Conservation (phyloP, 2,329 filamentous ascomycete species). For the Penicillium sp. region DNA sequence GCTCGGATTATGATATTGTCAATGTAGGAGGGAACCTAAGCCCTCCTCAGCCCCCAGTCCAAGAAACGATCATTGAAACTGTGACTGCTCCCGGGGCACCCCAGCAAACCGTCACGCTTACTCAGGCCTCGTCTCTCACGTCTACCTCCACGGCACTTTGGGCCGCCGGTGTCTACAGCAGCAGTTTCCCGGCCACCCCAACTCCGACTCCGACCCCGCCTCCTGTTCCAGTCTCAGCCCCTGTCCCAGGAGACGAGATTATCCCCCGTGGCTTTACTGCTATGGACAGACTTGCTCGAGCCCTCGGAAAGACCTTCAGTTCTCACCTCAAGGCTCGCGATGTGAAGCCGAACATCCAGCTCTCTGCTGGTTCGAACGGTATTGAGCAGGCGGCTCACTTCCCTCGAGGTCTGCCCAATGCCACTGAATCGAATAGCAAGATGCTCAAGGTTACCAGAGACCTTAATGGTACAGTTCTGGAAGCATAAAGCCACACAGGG, state of each 20-base stretch:
- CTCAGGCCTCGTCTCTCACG: constrained; percentile 26
- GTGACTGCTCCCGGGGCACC: constrained; percentile 22
- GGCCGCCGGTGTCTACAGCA: background rate
- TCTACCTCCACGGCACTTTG: constrained; percentile 29
- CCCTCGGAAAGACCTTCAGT: constrained; percentile 11
- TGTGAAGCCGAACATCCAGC: background rate
- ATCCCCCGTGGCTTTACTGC: background rate
- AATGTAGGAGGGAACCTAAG: constrained; percentile 35
- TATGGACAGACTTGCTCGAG: constrained; percentile 15
- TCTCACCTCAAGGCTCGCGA: background rate
- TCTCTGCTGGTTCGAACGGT: constrained; percentile 10
- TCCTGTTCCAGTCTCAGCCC: background rate
- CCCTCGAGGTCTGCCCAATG: constrained; percentile 18
- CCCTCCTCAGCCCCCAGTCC: constrained; percentile 21
- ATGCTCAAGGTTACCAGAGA: background rate
- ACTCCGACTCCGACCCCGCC: background rate
- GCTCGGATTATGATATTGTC: constrained; percentile 35
- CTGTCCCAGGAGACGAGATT: background rate
- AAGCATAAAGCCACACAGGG: constrained; percentile 4
- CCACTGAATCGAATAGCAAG: constrained; percentile 11
- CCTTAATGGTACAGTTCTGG: constrained; percentile 18
- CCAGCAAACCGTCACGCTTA: constrained; percentile 31
- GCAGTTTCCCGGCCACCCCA: constrained; percentile 5
- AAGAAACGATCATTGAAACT: constrained; percentile 19
- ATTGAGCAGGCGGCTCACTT: constrained; percentile 10